Evolutionary conservation across 2,329 filamentous ascomycete species (phyloP).

Genomic region (Acephala macrosclerotiorum): DNA sequence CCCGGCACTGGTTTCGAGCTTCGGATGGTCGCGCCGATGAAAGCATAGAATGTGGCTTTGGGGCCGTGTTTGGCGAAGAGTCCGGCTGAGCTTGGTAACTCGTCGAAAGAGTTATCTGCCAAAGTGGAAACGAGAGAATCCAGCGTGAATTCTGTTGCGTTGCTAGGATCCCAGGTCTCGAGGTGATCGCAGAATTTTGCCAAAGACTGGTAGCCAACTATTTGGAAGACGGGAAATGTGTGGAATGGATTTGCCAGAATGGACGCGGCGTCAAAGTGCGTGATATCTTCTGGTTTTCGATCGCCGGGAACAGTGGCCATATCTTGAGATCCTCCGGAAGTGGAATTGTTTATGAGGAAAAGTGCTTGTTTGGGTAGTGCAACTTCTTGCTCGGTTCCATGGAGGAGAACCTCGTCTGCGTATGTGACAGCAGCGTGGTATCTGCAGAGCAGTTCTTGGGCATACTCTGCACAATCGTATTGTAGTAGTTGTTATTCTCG

Average conservation of each 20-base stretch:
- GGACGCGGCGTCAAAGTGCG: background rate
- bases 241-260: conserved; percentile 9
- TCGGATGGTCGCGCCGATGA: conserved; percentile 5
- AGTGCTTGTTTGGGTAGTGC: conserved; percentile 17
- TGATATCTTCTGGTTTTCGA: background rate
- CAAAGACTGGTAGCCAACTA: conserved; percentile 11
- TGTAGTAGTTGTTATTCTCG: conserved; percentile 20
- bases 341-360: conserved; percentile 6
- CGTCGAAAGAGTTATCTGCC: conserved; percentile 5
- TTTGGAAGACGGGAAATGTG: background rate
- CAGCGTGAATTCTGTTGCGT: conserved; percentile 1
- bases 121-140: background rate
- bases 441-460: conserved; percentile 24
- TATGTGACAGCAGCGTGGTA: conserved; percentile 23
- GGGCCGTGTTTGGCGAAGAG: conserved; percentile 1
- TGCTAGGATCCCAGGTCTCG: conserved; percentile 16
- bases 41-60: conserved; percentile 14
- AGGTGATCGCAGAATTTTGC: conserved; percentile 10
- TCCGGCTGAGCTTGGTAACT: conserved; percentile 1
- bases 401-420: conserved; percentile 19
- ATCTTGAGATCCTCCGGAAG: background rate
- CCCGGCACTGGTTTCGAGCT: background rate
- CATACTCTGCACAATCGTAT: conserved; percentile 23
- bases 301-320: background rate
- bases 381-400: conserved; percentile 18